Evolutionary conservation across 306 rosid species (phyloP), one percentile per base, ranked within the genome.

Genomic region (Gynostemma pentaphyllum): DNA sequence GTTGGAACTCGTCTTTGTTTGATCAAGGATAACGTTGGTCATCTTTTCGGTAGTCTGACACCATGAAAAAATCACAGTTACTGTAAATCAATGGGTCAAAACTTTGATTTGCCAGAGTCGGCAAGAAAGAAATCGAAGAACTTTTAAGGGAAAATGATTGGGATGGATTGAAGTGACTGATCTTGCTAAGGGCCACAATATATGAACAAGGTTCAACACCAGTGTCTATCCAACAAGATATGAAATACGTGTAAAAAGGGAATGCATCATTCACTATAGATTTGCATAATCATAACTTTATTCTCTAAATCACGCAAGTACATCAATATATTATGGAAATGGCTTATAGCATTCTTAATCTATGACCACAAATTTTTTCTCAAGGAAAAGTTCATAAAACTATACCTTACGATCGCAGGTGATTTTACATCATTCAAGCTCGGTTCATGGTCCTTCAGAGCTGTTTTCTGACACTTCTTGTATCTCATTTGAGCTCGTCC

Each of bases 401-500:
- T 26, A 28, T 45, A 63, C 39, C 68, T 63, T 13, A 22, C 32
- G 16, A 44, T 45, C 28, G 16, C 4, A 28, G 51, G 37, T 62
- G 49, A 15, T 16, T 7, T 62, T 42, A 2, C 28, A 42, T 37
- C 18, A 57, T 12, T 30, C 32, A 13, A 13, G 9, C 11, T 30
- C 46, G 39, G n/a, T 14, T 64, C 45, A 65, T 47, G 46, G 29
- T 19, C 62, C 26, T 48, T 22, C 15, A 2, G 47, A 36, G 2
- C 24, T 28, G 11, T 16, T 51, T 12, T 63, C 67, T 64, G 56
- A 28, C 18, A 63, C 82, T 71, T 83, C 90, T 86, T 59, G 77
- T 53, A 82, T 86, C 82, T 92, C 95, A 23, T 76, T 50, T 15
- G 79, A 77, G 71, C 70, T 64, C 64, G 68, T 22, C 26, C 22